Base-by-base conservation (phyloP, 805 yeast species). In the Barnettozyma sucrosica region DNA sequence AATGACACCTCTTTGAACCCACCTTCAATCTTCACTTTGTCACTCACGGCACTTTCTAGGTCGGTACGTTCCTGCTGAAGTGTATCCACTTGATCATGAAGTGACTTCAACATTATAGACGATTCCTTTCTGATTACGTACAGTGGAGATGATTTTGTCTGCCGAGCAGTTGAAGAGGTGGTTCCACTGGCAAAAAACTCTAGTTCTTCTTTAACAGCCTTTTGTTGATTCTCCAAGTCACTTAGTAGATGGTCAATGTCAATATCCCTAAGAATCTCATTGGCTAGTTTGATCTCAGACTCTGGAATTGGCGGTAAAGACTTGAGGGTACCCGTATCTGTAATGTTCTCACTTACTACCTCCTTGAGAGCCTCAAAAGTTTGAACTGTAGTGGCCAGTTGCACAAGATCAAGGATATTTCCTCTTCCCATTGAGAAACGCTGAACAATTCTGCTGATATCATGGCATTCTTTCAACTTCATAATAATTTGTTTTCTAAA, bases 361-460 rank as follows among this genome's bases (percentile, higher is more conserved):
- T 28, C 16, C 18, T 50, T 50, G 3, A 78, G 59, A 3, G 66
- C 63, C 7, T 62, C 61, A n/a, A 69, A 61, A 1, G 52, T 49
- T 11, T 61, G 57, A 2, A 79, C 59, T 0, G 80, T 68, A 10
- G 63, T 59, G 0, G 79, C 74, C 7, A 76, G 53, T 11, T 70
- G 66, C 3, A 76, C 51, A 43, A 79, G 58, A 34, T 77, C 81
- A 9, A 67, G 44, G 0, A 77, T 71, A 19, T 67, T 68, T 0
- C 76, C 74, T 36, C 68, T 65, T 5, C 73, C 74, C 51, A 76
- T 79, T 25, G 80, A 78, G 38, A 73, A 69, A 38, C 81, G 68
- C 52, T 84, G 83, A 1, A 89, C 61, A 28, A 81, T 72, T 46
- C 88, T 67, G 11, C 75, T 72, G 21, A 87, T 66, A 61, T 85